Conservation (phyloP, 2,329 filamentous ascomycete genomes). For the Penicillium palitans region DNA sequence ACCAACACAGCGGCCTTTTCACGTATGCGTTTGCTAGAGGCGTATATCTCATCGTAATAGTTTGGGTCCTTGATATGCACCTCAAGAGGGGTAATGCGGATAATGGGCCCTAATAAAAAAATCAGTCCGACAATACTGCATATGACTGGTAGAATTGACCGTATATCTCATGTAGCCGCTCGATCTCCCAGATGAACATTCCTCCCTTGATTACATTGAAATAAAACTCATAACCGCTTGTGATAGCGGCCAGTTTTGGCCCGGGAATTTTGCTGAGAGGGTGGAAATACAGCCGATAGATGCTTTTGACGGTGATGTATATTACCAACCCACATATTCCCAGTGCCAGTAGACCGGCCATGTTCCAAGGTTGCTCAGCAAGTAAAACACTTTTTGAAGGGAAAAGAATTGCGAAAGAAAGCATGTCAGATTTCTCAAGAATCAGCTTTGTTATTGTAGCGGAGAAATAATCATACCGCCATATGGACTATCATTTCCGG, state of each 20-base stretch:
- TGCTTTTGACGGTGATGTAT: slow-evolving; percentile 2
- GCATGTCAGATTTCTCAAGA: background rate
- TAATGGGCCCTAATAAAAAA: slow-evolving; percentile 32
- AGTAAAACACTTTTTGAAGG: background rate
- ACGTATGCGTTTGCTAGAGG: slow-evolving; percentile 24
- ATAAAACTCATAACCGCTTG: slow-evolving; percentile 38
- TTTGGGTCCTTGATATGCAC: slow-evolving; percentile 39
- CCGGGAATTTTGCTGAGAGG: slow-evolving; percentile 37
- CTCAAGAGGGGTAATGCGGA: slow-evolving; percentile 40
- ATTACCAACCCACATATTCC: background rate
- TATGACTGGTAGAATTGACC: background rate
- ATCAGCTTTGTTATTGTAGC: background rate
- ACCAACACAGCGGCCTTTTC: slow-evolving; percentile 29
- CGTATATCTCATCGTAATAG: slow-evolving; percentile 40
- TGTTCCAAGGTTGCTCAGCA: background rate
- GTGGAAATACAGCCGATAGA: slow-evolving; percentile 38
- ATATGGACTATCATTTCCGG: background rate
- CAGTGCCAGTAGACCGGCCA: background rate
- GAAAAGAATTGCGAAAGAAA: background rate
- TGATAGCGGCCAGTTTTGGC: slow-evolving; percentile 36
- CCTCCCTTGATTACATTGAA: slow-evolving; percentile 38
- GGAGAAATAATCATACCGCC: background rate
- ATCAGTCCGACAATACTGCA: background rate
- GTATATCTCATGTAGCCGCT: slow-evolving; percentile 35
- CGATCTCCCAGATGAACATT: slow-evolving; percentile 36